Evolutionary conservation across 495 filamentous ascomycete species (phyloP), one percentile per base, ranked within the genome.

Genomic region (Penicillium simplicissimum): DNA sequence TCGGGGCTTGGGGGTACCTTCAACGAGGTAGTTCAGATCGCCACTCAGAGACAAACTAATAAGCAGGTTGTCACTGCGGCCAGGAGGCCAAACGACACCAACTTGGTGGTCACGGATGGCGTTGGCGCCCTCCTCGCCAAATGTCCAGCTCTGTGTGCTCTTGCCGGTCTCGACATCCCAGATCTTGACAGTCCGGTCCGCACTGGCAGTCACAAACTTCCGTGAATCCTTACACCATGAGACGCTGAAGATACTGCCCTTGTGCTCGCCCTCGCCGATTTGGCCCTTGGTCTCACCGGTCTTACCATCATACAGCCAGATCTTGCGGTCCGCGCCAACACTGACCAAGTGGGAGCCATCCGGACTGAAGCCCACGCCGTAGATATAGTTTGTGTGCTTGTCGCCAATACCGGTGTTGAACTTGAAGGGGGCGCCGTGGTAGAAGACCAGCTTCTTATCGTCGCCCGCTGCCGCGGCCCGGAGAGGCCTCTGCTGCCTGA

Each of bases 291-390:
- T 79, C 67, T 96, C 94, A 4, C 95, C 95, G 1, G 92, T 94
- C 79, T 95, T 96, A 42, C 96, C 95, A 67, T 96, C 93, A 70
- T 97, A 98, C 3, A 98, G 78, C 80, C 93, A 95, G 56, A 98
- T 96, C 73, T 87, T 85, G 47, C 87, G 82, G 72, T 98, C 95
- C 17, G 88, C 89, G 37, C 95, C 93, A 42, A 97, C 94, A 63
- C 89, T 96, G 45, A 94, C 92, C 53, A 98, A 78, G 17, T 80
- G 82, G 34, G 80, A 84, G 23, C 95, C 96, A 75, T 98, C 94
- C 0, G 96, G 96, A 60, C 91, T 93, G 75, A 97, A 98, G 2
- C 84, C 89, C 8, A 91, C 86, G 37, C 92, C 92, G 69, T 96
- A 88, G 11, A 97, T 87, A 69, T 95, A 97, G 48, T 90, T 89